Evolutionary conservation across 306 rosid species (phyloP).

Genomic region (Oemleria cerasiformis): DNA sequence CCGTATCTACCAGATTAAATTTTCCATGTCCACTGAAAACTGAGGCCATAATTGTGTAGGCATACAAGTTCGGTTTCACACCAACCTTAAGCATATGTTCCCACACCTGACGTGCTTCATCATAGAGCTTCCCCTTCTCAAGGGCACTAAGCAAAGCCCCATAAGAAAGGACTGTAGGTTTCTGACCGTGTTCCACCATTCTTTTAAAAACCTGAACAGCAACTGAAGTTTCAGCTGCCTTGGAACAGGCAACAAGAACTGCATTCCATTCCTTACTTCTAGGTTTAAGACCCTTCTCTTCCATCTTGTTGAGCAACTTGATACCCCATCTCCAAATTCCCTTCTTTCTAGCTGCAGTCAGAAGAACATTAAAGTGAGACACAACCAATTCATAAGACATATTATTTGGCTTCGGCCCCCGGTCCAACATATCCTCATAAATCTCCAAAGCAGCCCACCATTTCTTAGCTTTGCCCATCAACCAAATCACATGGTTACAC

Average conservation of each 20-base stretch:
- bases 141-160: conserved; percentile 94
- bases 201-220: conserved; percentile 76
- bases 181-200: conserved; percentile 94
- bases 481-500: conserved; percentile 91
- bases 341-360: conserved; percentile 63
- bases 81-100: conserved; percentile 88
- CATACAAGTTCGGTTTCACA: conserved; percentile 66
- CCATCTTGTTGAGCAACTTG: conserved; percentile 90
- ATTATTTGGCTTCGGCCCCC: conserved; percentile 87
- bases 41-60: conserved; percentile 88
- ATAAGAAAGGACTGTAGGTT: conserved; percentile 80
- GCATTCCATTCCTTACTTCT: conserved; percentile 87
- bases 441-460: conserved; percentile 99
- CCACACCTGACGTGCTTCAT: conserved; percentile 82
- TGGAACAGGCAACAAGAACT: conserved; percentile 92
- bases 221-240: conserved; percentile 79
- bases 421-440: conserved; percentile 87
- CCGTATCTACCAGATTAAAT: conserved; percentile 65
- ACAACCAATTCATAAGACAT: conserved; percentile 72
- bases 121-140: conserved; percentile 87
- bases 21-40: conserved; percentile 81
- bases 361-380: conserved; percentile 81
- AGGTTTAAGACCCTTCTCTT: conserved; percentile 89
- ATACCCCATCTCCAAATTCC: conserved; percentile 97
- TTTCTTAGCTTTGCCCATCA: conserved; percentile 91